Conservation (phyloP, 768 basidiomycete genomes). For the Tremella fuciformis region DNA sequence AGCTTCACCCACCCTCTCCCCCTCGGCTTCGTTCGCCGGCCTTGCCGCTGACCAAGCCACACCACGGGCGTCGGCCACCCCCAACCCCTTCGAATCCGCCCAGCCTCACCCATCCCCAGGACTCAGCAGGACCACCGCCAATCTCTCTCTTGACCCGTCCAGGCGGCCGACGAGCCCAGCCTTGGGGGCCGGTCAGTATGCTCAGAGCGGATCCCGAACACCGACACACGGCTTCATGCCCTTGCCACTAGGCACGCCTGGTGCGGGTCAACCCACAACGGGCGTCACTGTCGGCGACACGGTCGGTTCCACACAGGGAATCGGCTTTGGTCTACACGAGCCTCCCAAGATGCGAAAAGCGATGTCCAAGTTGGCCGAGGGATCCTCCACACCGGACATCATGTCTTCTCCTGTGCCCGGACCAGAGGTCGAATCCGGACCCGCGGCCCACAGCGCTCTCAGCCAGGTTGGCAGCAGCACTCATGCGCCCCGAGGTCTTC, state of each 20-base stretch:
- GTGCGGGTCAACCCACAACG: constrained; percentile 45
- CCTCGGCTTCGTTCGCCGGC: constrained; percentile 40
- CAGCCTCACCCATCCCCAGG: constrained; percentile 12
- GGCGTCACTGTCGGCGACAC: constrained; percentile 46
- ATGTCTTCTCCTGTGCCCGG: background rate
- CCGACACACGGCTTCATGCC: constrained; percentile 42
- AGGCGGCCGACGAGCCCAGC: constrained; percentile 24
- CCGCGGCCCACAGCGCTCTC: background rate
- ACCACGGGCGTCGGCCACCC: constrained; percentile 38
- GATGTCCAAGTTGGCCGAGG: constrained; percentile 36
- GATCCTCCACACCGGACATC: constrained; percentile 6
- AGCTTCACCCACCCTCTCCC: constrained; percentile 36
- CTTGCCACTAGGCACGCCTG: constrained; percentile 47
- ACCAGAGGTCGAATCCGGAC: background rate
- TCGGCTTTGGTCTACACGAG: constrained; percentile 50
- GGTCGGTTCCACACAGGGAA: constrained; percentile 33
- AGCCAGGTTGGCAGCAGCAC: background rate
- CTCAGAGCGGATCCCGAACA: constrained; percentile 36
- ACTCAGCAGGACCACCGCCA: constrained; percentile 22
- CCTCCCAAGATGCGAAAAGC: constrained; percentile 52
- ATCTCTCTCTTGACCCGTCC: constrained; percentile 29
- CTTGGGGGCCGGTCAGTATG: constrained; percentile 3
- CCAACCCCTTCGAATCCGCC: constrained; percentile 44
- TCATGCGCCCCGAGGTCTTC: constrained; percentile 58
- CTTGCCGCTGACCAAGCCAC: constrained; percentile 49